phyloP scores from a whole-genome alignment of 169 alveolate species.

The Plasmodium berghei region DNA sequence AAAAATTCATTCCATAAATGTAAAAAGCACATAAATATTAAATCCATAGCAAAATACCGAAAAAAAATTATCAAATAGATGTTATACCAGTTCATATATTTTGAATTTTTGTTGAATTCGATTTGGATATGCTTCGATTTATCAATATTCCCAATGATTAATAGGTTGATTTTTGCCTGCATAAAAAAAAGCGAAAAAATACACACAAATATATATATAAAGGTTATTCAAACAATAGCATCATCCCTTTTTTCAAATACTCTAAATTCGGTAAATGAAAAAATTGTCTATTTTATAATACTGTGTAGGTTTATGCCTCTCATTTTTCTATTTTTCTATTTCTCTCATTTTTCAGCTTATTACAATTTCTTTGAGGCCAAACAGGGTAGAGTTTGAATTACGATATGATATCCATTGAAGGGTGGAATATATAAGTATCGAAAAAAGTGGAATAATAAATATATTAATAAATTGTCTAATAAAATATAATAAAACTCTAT shows the following conservation, averaged over 20 bases:
- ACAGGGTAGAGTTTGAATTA: neutral
- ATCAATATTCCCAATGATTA: conserved; percentile 1
- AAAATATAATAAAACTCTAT: conserved; percentile 29
- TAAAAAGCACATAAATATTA: conserved; percentile 41
- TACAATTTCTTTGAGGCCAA: neutral
- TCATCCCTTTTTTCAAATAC: neutral
- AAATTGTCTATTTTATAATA: neutral
- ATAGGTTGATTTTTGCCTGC: conserved; percentile 9
- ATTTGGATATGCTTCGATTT: conserved; percentile 39
- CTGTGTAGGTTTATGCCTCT: neutral
- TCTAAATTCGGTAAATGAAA: neutral
- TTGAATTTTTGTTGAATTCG: conserved; percentile 20
- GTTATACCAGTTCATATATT: conserved; percentile 20
- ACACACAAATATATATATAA: conserved; percentile 5
- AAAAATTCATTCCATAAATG: conserved; percentile 26
- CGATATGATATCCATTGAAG: neutral
- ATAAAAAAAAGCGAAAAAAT: neutral
- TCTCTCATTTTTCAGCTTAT: no score
- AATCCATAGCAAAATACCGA: conserved; percentile 43
- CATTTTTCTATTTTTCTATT: neutral
- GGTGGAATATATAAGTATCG: conserved; percentile 1
- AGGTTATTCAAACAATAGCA: neutral
- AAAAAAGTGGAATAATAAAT: conserved; percentile 34
- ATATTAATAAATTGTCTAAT: conserved; percentile 39
- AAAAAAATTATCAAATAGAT: conserved; percentile 31